Evolutionary conservation across 2,329 filamentous ascomycete species (phyloP).

Genomic region (Alternaria gaisen): DNA sequence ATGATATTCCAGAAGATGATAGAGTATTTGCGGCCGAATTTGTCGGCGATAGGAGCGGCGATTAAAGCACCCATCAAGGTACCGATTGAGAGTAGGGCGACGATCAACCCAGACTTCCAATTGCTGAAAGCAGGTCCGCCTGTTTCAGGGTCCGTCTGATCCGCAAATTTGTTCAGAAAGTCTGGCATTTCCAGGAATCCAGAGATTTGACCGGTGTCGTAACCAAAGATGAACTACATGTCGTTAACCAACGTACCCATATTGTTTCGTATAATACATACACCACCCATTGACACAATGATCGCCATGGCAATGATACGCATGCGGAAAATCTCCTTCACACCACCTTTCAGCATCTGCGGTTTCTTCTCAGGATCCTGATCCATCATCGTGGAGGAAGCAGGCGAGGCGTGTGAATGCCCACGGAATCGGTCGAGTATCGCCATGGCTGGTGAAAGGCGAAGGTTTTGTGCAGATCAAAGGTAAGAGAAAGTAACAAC

Average conservation of each 20-base stretch:
- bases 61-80: constrained; percentile 76
- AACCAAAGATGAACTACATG: constrained; percentile 36
- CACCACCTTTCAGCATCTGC: constrained; percentile 30
- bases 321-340: constrained; percentile 42
- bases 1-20: constrained; percentile 71
- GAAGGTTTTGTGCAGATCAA: neutral
- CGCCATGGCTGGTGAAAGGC: constrained; percentile 24
- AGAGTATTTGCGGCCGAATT: constrained; percentile 67
- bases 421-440: constrained; percentile 32
- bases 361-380: constrained; percentile 42
- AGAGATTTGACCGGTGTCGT: constrained; percentile 49
- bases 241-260: neutral
- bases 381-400: constrained; percentile 30
- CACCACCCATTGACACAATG: constrained; percentile 48
- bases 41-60: constrained; percentile 67
- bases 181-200: constrained; percentile 50
- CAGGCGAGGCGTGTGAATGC: constrained; percentile 26
- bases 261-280: constrained; percentile 25
- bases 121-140: constrained; percentile 41
- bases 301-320: constrained; percentile 46
- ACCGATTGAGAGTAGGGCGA: constrained; percentile 68
- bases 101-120: constrained; percentile 46
- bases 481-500: neutral
- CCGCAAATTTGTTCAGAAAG: constrained; percentile 43
- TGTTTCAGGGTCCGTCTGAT: constrained; percentile 30